Base-by-base conservation (phyloP, 768 basidiomycete genomes). In the Psilocybe subaeruginosa region DNA sequence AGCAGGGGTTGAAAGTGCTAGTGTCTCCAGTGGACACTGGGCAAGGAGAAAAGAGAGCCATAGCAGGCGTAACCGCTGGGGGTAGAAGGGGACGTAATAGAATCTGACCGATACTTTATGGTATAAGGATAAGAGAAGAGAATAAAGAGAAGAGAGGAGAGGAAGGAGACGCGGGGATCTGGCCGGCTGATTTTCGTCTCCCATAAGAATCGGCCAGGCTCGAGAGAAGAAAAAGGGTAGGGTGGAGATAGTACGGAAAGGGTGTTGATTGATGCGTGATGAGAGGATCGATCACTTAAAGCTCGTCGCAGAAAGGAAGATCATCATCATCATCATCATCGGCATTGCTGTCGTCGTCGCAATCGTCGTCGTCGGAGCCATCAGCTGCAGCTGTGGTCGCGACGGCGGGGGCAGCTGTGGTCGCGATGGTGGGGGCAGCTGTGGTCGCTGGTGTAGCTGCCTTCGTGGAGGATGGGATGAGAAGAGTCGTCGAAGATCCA, bases 251-350 rank as follows among this genome's bases (percentile, higher is more conserved):
- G 30, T 30, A 31, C 31, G 47, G 33, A 19, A 49, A 19, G 30
- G 11, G 17, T 39, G 56, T 19, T 19, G 33, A 41, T 30, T 37
- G 55, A 27, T 9, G 49, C 9, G 48, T 2, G 57, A 33, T 58
- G 47, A 39, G 23, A 33, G 17, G 17, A 23, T 4, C 17, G 45
- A 17, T 56, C 19, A 19, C 45, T 66, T 52, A 68, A 37, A 69
- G 51, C 61, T 71, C 70, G 33, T 71, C 70, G 53, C 70, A 71
- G 66, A 63, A 71, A 23, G 70, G 70, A 45, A 71, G 63, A 61
- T 71, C 61, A 30, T 64, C 65, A 53, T 69, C 68, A 19, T 62
- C 53, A 23, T 58, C 62, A 37, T 58, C 60, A 50, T 50, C 58
- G 55, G 33, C 61, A 33, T 58, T 60, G 33, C 59, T 37, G 53